A percentile compares a stretch with the other conserved stretches of the same genome.
These are phyloP conservation scores for Naganishia kalamii DNA, from an alignment of 768 basidiomycete genomes.

Conservation along the genomic window DNA sequence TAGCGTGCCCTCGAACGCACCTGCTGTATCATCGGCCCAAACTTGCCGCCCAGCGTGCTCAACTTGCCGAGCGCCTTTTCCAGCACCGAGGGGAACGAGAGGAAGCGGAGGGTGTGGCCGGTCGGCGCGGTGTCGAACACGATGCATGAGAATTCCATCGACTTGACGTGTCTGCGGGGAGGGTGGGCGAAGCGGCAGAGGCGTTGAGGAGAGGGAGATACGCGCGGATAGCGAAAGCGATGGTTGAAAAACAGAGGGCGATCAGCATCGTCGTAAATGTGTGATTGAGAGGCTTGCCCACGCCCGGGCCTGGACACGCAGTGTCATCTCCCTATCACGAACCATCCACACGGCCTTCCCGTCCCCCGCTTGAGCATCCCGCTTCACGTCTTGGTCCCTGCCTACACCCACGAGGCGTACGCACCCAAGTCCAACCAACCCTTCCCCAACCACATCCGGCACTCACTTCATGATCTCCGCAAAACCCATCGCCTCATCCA, in stretches of 20 bases:
- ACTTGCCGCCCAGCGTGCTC: conserved; percentile 82
- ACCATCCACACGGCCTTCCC: not conserved
- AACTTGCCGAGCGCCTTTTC: conserved; percentile 96
- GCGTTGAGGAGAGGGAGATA: not conserved
- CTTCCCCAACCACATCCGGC: not conserved
- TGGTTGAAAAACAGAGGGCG: no score
- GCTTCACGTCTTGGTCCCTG: not conserved
- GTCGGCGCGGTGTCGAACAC: conserved; percentile 99
- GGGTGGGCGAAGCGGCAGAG: not conserved
- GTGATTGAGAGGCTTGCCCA: no score
- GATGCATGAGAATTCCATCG: conserved; percentile 99
- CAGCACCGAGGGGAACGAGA: conserved; percentile 96
- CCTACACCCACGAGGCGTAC: not conserved
- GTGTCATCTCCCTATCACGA: no score
- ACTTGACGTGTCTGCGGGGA: conserved; percentile 81
- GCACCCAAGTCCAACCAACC: no score
- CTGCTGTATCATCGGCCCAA: conserved; percentile 95
- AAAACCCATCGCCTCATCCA: conserved; percentile 99
- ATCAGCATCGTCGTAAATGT: no score
- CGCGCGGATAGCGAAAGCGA: no score
- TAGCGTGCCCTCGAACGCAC: conserved; percentile 32
- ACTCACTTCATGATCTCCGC: conserved; percentile 99
- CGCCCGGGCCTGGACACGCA: no score
- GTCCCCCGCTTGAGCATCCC: not conserved
- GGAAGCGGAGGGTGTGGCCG: conserved; percentile 93